These are phyloP conservation scores for Cercospora brassicicola DNA, from an alignment of 2,329 filamentous ascomycete genomes.

Conservation along the genomic window DNA sequence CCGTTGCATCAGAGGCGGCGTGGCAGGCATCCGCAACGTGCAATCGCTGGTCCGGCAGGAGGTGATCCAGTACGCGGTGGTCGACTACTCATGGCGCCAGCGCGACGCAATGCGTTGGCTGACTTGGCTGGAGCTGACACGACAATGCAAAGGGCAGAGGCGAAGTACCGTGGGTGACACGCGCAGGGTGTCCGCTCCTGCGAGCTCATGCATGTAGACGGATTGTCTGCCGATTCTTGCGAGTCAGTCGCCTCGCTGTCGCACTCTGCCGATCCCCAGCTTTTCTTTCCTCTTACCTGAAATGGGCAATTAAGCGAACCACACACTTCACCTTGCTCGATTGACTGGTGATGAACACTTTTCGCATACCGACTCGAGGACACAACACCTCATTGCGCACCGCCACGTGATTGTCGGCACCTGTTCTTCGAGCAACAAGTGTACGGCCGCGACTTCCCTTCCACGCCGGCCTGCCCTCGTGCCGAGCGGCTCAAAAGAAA, in stretches of 20 bases:
- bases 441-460: background rate
- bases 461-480: background rate
- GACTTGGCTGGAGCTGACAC: background rate
- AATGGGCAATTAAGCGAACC: background rate
- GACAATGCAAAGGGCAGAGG: background rate
- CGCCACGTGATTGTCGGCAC: background rate
- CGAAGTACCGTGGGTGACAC: background rate
- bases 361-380: background rate
- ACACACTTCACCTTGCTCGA: background rate
- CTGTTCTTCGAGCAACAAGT: background rate
- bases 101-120: background rate
- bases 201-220: background rate
- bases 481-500: background rate
- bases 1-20: background rate
- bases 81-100: background rate
- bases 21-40: background rate
- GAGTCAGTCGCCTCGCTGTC: background rate
- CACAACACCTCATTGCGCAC: background rate
- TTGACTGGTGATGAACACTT: background rate
- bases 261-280: background rate
- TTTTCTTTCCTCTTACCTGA: background rate
- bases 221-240: background rate
- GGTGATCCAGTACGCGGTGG: background rate
- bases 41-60: background rate
- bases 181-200: background rate